Evolutionary conservation across 2,329 filamentous ascomycete genomes (phyloP), one percentile per base, ranked within the genome.

Genomic region (Cadophora luteo-olivacea): DNA sequence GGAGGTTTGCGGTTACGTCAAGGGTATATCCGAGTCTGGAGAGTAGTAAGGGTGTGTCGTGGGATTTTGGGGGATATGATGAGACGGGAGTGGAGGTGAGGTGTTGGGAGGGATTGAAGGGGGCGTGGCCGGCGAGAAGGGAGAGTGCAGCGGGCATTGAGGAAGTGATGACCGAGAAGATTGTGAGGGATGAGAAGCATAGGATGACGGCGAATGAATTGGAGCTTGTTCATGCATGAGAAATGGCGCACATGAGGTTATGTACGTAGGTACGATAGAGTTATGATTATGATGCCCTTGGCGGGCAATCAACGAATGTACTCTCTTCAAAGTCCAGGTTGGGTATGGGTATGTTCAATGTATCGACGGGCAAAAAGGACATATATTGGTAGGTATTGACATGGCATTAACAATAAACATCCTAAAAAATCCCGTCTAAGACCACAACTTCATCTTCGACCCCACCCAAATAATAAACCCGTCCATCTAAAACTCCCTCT

Each of bases 21-120:
- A 66, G 71, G 29, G 51, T 75, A 8, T 75, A 75, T 64, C 72
- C 71, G 3, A 69, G 54, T 24, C 41, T 69, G 11, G 70, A 70
- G 45, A 66, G 61, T 22, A 69, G 70, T 4, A 22, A 62, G 1
- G 65, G 69, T 9, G 69, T 51, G 9, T 69, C 67, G 4, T 70
- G 66, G 41, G 64, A 70, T 32, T 73, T 75, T 61, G 69, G 71
- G 6, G 65, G n/a, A 6, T 72, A 73, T 58, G 62, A 66, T 49
- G 66, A 67, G 45, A 12, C n/a, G 41, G 68, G 67, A n/a, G 45
- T 74, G 11, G 55, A 58, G 45, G 62, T 73, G 49, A 12, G 64
- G 16, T 70, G 62, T 32, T 74, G 73, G 72, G 66, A 72, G 12
- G 67, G 64, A 9, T 48, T 71, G 67, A 70, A 61, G 5, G 62